Evolutionary conservation across 2,329 filamentous ascomycete genomes (phyloP).

Genomic region (Monilinia polystroma): DNA sequence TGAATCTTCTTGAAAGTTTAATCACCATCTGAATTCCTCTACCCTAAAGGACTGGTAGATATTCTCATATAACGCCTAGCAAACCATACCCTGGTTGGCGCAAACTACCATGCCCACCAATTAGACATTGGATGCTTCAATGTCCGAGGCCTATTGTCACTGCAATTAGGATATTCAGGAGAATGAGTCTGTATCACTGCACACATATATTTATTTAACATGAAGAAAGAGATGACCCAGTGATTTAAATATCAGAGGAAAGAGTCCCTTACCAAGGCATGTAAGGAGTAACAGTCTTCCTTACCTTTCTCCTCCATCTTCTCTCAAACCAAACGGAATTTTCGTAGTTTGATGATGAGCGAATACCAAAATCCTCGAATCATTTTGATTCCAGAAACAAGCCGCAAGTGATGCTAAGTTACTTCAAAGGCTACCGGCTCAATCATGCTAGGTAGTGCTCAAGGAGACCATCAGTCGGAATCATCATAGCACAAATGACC

Average conservation of each 20-base stretch:
- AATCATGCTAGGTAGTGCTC: background rate
- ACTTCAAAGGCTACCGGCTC: background rate
- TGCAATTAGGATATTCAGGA: background rate
- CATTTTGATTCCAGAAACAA: background rate
- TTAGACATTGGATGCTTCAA: background rate
- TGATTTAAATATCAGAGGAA: background rate
- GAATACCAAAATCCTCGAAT: no score
- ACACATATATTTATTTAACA: background rate
- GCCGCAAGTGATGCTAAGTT: background rate
- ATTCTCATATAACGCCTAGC: background rate
- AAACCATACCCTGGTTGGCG: background rate
- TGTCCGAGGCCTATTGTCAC: background rate
- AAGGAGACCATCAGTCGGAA: background rate
- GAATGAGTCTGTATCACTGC: background rate
- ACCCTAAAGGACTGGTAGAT: background rate
- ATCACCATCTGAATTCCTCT: background rate
- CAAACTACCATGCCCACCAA: no score
- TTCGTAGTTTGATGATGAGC: no score
- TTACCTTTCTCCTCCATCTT: no score
- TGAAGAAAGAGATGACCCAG: background rate
- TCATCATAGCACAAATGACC: background rate
- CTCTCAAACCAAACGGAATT: no score
- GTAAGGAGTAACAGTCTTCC: background rate
- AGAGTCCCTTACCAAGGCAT: background rate
- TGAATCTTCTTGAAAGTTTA: background rate